Base-by-base conservation (phyloP, 441 rosid genomes). In the Iberis amara region DNA sequence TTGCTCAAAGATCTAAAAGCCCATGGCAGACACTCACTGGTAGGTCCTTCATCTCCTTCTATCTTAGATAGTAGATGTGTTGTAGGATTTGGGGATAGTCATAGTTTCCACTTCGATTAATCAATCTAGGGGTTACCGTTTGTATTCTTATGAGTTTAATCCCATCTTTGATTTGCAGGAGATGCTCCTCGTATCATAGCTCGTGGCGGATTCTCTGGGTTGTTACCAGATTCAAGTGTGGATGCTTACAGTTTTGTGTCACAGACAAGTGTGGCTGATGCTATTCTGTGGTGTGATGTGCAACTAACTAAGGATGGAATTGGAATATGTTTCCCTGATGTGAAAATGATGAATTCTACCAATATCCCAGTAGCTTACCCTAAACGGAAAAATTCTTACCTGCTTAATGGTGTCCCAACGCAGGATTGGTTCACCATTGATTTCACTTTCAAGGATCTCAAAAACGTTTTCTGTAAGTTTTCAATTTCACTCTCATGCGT, bases 191-290 rank as follows among this genome's bases (percentile, higher is more conserved):
- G 62, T 9, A 75, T 91, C 37, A 46, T 91, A 4, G 98, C 98
- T 23, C 85, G 72, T 15, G 96, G 96, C 15, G 95, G 98, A 37
- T 85, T 88, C 71, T 88, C 96, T 0, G 98, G 98, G 52, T 8
- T 91, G 35, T 68, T 84, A 12, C 77, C 94, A 0, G 85, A 80
- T 72, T 86, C 91, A 24, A 88, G 91, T 71, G 0, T 0, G 0
- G 12, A 0, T 12, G 87, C 95, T 61, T 91, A 80, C 63, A 56
- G 26, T 49, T 44, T 80, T 54, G 79, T 83, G n/a, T 0, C 52
- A 51, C 0, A 1, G 3, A 50, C 70, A 6, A 68, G 96, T 65
- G 54, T 52, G 2, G 31, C 75, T 0, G 51, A 63, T 71, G 58
- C 71, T 38, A 45, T 80, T 31, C 53, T 73, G 0, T 88, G 85